Evolutionary conservation across 192 early-diverging fungal species (phyloP), one percentile per base, ranked within the genome.

Genomic region (Gamsiella multidivaricata): DNA sequence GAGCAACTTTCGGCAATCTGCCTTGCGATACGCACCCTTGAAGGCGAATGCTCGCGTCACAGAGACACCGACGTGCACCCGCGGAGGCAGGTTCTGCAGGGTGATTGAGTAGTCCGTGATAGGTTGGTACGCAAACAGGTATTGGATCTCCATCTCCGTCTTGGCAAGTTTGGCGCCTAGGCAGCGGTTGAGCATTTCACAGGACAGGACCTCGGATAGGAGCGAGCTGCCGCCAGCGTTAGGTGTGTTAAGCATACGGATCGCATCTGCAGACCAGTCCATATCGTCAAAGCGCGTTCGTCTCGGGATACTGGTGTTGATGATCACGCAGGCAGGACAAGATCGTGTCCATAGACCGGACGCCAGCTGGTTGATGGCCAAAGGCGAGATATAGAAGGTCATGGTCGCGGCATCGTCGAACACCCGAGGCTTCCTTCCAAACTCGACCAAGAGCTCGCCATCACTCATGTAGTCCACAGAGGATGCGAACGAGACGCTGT

Each of bases 81-180:
- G 46, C n/a, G 65, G 61, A 14, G 80, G 54, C 22, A 67, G 58
- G 56, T 79, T 33, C 2, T 60, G 84, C 14, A 82, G 28, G 2
- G 60, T 60, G 42, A 80, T 66, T 0, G 82, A 69, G 50, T 85
- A 87, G 55, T 87, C 85, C n/a, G 82, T 83, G 34, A 87, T 83
- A 32, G 85, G 81, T 11, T 74, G 69, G 42, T 81, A 69, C 4
- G 65, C 63, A 33, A 79, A 72, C 3, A 66, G 59, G 61, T 87
- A 83, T 18, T 33, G 36, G 9, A 87, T 65, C 54, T 87, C 85
- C 81, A 85, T 84, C 69, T 87, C 85, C 11, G 85, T 87, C 52
- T 81, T 83, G 52, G 69, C 67, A 14, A 87, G 34, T 5, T 69
- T 33, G n/a, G 75, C 74, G n/a, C 80, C 80, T 4, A 87, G 45